phyloP scores from a whole-genome alignment of 805 yeast species.

The Schizosaccharomyces lindneri region DNA sequence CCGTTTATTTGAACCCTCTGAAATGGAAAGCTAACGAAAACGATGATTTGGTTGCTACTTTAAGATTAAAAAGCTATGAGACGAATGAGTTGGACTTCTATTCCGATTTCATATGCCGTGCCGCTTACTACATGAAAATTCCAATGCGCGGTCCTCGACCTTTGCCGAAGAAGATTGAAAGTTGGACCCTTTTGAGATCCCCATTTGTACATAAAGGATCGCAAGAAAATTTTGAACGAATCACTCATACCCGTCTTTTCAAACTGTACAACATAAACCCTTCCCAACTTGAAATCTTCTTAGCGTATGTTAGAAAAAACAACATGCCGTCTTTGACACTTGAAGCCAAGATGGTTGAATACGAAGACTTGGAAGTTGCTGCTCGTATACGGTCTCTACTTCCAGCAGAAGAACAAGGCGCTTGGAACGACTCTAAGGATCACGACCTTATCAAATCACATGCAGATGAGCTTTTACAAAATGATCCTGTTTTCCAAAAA shows the following conservation, averaged over 20 bases:
- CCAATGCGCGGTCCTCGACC: constrained; percentile 59
- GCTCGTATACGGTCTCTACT: neutral
- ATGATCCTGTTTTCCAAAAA: too few species aligned
- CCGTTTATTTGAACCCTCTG: neutral
- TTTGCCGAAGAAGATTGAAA: constrained; percentile 43
- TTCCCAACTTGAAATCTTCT: constrained; percentile 59
- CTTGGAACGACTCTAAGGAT: too few species aligned
- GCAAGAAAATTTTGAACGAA: constrained; percentile 81
- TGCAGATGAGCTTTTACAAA: too few species aligned
- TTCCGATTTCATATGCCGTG: constrained; percentile 67
- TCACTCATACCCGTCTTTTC: constrained; percentile 51
- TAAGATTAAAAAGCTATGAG: constrained; percentile 20
- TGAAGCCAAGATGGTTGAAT: constrained; percentile 34
- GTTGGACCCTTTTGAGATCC: constrained; percentile 81
- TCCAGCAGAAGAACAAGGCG: too few species aligned
- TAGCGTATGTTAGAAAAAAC: constrained; percentile 54
- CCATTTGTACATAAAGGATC: constrained; percentile 88
- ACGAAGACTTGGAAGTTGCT: neutral
- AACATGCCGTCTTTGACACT: constrained; percentile 63
- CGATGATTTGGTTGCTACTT: neutral
- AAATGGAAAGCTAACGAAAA: neutral
- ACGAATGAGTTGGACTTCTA: constrained; percentile 46
- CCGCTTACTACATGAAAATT: constrained; percentile 71
- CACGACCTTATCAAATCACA: too few species aligned
- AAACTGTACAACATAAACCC: constrained; percentile 66